A percentile compares a stretch with the other conserved stretches of the same genome.
phyloP scores from a whole-genome alignment of 2,329 filamentous ascomycete genomes.

The Camillea tinctor region DNA sequence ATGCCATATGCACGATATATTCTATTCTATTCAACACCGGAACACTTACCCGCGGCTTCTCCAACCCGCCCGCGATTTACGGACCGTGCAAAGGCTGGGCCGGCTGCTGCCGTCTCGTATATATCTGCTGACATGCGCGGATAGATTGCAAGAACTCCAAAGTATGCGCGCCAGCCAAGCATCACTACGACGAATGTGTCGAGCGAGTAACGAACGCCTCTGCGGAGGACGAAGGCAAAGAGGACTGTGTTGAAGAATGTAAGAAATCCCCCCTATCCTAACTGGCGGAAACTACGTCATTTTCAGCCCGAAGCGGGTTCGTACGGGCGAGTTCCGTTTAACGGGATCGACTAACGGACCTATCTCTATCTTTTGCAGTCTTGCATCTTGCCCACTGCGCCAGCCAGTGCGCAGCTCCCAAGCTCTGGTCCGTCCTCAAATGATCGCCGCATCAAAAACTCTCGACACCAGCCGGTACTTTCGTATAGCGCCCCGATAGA shows the following conservation, averaged over 20 bases:
- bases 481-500: constrained; percentile 18
- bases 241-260: constrained; percentile 99
- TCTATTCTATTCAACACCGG: constrained; percentile 3
- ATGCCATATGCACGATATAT: neutral
- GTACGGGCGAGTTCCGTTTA: neutral
- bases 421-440: constrained; percentile 91
- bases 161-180: constrained; percentile 84
- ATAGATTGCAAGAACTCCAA: constrained; percentile 86
- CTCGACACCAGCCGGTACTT: constrained; percentile 16
- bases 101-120: neutral
- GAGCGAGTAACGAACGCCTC: constrained; percentile 79
- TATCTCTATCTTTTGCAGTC: constrained; percentile 54
- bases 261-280: constrained; percentile 45
- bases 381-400: constrained; percentile 99
- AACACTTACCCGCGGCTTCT: neutral
- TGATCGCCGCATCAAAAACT: constrained; percentile 51
- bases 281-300: neutral
- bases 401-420: constrained; percentile 87
- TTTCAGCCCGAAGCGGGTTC: neutral
- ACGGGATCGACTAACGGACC: neutral
- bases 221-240: constrained; percentile 70
- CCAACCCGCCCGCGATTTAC: neutral
- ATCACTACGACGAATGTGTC: constrained; percentile 97
- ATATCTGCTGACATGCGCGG: constrained; percentile 21
- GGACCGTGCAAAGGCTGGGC: neutral